A percentile compares a stretch with the other conserved stretches of the same genome.
phyloP scores from a whole-genome alignment of 2,329 filamentous ascomycete genomes.

The Ascochyta viciae-villosae region DNA sequence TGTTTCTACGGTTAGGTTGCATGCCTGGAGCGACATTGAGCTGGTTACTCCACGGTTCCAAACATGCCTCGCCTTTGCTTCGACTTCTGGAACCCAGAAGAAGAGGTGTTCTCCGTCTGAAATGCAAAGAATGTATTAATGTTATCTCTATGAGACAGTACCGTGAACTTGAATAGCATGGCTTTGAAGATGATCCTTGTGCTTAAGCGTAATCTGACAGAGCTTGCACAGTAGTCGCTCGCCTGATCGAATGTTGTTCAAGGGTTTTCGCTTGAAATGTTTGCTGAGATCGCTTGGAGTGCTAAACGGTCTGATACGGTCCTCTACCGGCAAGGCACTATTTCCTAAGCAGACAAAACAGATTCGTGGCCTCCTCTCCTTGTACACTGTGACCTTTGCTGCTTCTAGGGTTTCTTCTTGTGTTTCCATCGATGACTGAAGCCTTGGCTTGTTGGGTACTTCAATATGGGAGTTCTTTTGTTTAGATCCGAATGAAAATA shows the following conservation, averaged over 20 bases:
- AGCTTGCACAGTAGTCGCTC: constrained; percentile 6
- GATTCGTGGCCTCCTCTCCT: neutral
- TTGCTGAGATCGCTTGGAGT: neutral
- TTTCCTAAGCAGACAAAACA: neutral
- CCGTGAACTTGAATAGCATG: too few species aligned
- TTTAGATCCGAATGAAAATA: too few species aligned
- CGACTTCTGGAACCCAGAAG: too few species aligned
- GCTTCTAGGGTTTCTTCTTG: neutral
- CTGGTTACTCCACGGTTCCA: too few species aligned
- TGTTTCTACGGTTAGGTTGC: too few species aligned
- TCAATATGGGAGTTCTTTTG: neutral
- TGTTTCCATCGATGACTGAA: neutral
- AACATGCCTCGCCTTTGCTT: too few species aligned
- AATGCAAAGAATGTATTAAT: too few species aligned
- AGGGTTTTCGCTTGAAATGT: neutral
- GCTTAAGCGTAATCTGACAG: constrained; percentile 2
- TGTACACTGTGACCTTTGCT: neutral
- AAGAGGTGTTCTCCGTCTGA: too few species aligned
- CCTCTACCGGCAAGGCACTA: neutral
- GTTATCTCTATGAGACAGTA: too few species aligned
- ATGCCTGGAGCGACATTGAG: too few species aligned
- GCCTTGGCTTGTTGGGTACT: neutral
- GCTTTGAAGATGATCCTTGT: too few species aligned
- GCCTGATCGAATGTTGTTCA: constrained; percentile 10
- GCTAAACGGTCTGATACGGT: neutral